These are phyloP conservation scores for Sanghuangporus weigelae DNA, from an alignment of 1,284 basidiomycete genomes.

Conservation along the genomic window DNA sequence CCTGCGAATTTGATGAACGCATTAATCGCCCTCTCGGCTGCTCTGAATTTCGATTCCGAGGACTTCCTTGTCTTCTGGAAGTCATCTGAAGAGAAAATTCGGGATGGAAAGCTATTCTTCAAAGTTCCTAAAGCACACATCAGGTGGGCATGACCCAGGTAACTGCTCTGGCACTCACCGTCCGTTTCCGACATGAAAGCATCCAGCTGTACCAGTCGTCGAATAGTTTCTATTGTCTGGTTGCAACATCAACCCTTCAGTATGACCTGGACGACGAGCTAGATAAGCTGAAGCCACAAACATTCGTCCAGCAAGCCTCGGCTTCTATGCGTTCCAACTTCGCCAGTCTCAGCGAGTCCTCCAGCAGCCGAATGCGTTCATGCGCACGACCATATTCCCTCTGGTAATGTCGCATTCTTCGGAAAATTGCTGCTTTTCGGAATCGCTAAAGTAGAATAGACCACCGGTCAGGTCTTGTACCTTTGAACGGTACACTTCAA, in stretches of 20 bases:
- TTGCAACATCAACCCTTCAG: neutral
- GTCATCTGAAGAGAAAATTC: conserved; percentile 11
- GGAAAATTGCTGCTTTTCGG: conserved; percentile 89
- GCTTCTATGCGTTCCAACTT: conserved; percentile 3
- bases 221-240: conserved; percentile 34
- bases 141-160: neutral
- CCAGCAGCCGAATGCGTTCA: conserved; percentile 39
- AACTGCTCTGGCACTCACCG: neutral
- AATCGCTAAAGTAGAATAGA: conserved; percentile 43
- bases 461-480: neutral
- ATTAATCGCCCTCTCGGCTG: conserved; percentile 55
- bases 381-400: conserved; percentile 73
- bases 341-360: neutral
- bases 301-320: conserved; percentile 15
- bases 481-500: neutral
- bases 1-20: conserved; percentile 43
- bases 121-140: conserved; percentile 9
- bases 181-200: conserved; percentile 9
- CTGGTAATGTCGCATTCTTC: conserved; percentile 88
- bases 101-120: conserved; percentile 19
- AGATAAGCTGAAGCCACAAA: neutral
- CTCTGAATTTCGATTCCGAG: conserved; percentile 50
- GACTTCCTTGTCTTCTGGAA: conserved; percentile 19
- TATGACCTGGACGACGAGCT: neutral
- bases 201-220: conserved; percentile 5